Conservation (phyloP, 106 monocot genomes). For the Posidonia australis region DNA sequence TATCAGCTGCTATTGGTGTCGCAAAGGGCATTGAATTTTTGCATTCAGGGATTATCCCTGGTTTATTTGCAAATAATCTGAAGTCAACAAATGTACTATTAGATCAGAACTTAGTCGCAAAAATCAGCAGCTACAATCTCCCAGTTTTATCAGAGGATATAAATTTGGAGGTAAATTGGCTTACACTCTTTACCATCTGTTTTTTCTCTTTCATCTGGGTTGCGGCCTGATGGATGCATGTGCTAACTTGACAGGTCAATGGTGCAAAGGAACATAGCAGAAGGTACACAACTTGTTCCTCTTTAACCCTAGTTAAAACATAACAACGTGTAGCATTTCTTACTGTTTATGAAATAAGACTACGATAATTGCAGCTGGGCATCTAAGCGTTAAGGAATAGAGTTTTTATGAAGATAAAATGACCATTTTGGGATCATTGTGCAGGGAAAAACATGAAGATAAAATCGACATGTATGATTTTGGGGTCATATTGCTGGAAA, state of each 20-base stretch:
- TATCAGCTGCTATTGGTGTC: constrained; percentile 72
- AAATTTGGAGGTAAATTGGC: constrained; percentile 35
- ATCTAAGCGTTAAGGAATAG: no score
- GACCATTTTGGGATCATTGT: not conserved
- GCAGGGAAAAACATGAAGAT: constrained; percentile 46
- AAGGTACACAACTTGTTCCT: constrained; percentile 22
- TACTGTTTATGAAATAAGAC: no score
- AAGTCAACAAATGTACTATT: constrained; percentile 64
- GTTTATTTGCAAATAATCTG: constrained; percentile 64
- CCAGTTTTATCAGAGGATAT: constrained; percentile 51
- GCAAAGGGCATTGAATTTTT: constrained; percentile 82
- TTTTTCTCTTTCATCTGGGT: not conserved
- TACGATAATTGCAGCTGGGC: no score
- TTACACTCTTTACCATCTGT: not conserved
- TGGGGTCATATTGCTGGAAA: constrained; percentile 83
- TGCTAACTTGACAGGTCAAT: constrained; percentile 24
- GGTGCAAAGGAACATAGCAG: constrained; percentile 33
- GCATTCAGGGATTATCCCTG: constrained; percentile 85
- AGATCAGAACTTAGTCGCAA: constrained; percentile 78
- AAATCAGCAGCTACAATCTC: constrained; percentile 81
- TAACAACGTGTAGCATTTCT: no score
- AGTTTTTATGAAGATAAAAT: not conserved
- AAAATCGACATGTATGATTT: constrained; percentile 92
- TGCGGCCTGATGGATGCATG: not conserved
- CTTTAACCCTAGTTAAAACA: not conserved